These are phyloP conservation scores for Neoscytalidium dimidiatum DNA, from an alignment of 2,329 filamentous ascomycete genomes.

Conservation along the genomic window DNA sequence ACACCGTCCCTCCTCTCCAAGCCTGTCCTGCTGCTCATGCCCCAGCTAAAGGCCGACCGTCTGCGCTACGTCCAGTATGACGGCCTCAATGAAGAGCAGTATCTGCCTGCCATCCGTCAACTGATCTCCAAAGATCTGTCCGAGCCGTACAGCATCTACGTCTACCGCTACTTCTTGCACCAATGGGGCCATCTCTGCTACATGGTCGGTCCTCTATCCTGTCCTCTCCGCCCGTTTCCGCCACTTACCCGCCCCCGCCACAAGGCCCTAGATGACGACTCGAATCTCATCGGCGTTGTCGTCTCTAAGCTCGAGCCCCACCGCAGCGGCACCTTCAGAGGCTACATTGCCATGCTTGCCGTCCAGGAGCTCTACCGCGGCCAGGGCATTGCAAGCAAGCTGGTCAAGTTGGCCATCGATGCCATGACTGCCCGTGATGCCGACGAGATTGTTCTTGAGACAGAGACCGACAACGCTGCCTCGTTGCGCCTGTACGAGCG, in stretches of 20 bases:
- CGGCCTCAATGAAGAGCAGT: conserved; percentile 59
- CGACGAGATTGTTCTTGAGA: conserved; percentile 95
- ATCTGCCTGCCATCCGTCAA: conserved; percentile 84
- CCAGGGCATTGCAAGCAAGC: conserved; percentile 78
- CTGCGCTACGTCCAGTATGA: conserved; percentile 62
- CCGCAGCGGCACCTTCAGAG: conserved; percentile 79
- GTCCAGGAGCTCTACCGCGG: conserved; percentile 79
- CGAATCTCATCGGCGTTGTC: conserved; percentile 81
- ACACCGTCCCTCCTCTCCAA: not conserved
- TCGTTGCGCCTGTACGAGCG: conserved; percentile 93
- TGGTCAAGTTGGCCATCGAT: conserved; percentile 89
- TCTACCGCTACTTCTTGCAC: conserved; percentile 96
- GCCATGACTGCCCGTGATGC: conserved; percentile 82
- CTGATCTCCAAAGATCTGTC: conserved; percentile 95
- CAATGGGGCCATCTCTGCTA: conserved; percentile 98
- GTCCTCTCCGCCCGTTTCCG: not conserved
- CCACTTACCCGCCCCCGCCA: conserved; percentile 1
- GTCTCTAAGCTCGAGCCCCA: conserved; percentile 94
- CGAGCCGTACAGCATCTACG: conserved; percentile 98
- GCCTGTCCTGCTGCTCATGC: not conserved
- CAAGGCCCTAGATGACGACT: conserved; percentile 35
- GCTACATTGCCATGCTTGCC: conserved; percentile 99
- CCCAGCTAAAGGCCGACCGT: conserved; percentile 35
- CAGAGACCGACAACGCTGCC: conserved; percentile 86
- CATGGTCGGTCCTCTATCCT: conserved; percentile 61